Evolutionary conservation across 1,284 basidiomycete species (phyloP), one percentile per base, ranked within the genome.

Genomic region (Rugosomyces carneus): DNA sequence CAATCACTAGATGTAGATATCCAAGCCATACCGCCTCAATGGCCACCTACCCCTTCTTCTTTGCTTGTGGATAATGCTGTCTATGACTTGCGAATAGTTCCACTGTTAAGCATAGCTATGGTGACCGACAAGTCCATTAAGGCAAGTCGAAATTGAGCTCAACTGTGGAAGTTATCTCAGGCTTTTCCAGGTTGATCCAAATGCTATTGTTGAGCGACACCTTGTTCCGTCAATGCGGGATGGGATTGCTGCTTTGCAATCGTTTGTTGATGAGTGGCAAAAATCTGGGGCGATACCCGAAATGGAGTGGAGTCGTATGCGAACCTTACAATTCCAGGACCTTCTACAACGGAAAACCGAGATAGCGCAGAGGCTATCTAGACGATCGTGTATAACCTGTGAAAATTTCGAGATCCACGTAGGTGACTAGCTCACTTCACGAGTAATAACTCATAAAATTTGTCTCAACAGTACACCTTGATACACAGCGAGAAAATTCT

Each of bases 291-390:
- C 58, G 4, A 68, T 92, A 16, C 78, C 81, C 3, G 93, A 95
- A 61, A 76, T 84, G 5, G 91, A 93, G 49, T 98, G 93, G 93
- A 72, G 71, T 39, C 81, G 87, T 44, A 73, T 93, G 56, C 80
- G 85, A 36, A 73, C 81, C n/a, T 67, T 99, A 13, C 94, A 99
- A 51, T 96, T 99, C 63, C 92, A 97, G 63, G 95, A 98, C 53
- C 69, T 76, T 18, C 60, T 97, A 38, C 76, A 78, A 37, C 60
- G 71, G 24, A 73, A 94, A 46, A 73, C 84, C 39, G 66, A 64
- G 15, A 59, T 84, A 3, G 59, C 67, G 4, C 64, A 70, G 52
- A 69, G 67, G 36, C 61, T 82, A 35, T 52, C 61, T 11, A 67
- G 58, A 13, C 69, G 72, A 40, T 65, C 62, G 0, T 90, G 87